A percentile compares a stretch with the other conserved stretches of the same genome.
These are phyloP conservation scores for Fusarium coicis DNA, from an alignment of 2,329 filamentous ascomycete genomes.

Conservation along the genomic window DNA sequence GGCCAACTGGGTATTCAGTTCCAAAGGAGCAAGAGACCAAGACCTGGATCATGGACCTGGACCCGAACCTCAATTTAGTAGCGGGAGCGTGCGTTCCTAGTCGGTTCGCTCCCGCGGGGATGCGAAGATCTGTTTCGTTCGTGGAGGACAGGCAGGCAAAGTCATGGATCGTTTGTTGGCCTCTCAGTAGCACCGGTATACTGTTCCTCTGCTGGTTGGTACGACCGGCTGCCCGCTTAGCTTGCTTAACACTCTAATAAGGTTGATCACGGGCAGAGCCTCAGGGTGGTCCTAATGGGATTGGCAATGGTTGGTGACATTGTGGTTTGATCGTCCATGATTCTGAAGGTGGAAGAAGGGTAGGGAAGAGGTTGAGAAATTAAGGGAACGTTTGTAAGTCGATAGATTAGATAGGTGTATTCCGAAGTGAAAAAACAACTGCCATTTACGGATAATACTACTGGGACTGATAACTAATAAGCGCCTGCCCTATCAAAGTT, in stretches of 20 bases:
- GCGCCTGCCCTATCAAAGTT: slow-evolving; percentile 21
- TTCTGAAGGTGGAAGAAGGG: background rate
- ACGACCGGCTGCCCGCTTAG: background rate
- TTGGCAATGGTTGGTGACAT: background rate
- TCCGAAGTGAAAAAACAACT: slow-evolving; percentile 2
- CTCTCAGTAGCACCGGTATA: background rate
- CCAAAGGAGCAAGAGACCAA: slow-evolving; percentile 4
- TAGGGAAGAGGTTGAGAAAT: background rate
- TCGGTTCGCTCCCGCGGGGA: slow-evolving; percentile 20
- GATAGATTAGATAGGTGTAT: slow-evolving; percentile 10
- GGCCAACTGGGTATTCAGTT: slow-evolving; percentile 9
- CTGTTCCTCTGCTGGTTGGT: slow-evolving; percentile 17
- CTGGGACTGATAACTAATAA: slow-evolving; percentile 12
- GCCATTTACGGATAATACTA: slow-evolving; percentile 1
- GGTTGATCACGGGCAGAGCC: slow-evolving; percentile 20
- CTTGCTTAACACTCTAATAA: slow-evolving; percentile 12
- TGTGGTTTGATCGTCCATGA: background rate
- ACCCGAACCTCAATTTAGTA: slow-evolving; percentile 6
- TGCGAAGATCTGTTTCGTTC: slow-evolving; percentile 14
- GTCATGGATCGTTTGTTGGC: slow-evolving; percentile 7
- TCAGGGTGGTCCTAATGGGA: background rate
- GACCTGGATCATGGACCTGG: slow-evolving; percentile 2
- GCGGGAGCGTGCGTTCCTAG: slow-evolving; percentile 33
- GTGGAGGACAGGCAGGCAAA: slow-evolving; percentile 17
- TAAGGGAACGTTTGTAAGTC: background rate